Evolutionary conservation across 208 protist genomes (phyloP).

Genomic region (Porcisia hertigi): DNA sequence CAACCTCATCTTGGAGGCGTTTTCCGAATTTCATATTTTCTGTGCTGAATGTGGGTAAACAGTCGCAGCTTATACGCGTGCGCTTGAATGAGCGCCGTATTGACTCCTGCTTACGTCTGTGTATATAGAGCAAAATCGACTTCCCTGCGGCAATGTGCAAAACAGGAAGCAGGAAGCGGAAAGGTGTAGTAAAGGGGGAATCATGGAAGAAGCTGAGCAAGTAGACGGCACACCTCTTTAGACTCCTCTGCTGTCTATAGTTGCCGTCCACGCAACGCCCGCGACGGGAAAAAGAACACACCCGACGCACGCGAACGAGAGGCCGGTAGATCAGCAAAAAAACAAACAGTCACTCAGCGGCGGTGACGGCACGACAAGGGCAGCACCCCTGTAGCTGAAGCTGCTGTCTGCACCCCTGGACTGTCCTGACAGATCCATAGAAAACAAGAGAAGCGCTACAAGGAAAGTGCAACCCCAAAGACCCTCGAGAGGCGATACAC

Average conservation of each 20-base stretch:
- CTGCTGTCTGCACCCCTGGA: neutral
- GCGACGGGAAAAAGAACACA: neutral
- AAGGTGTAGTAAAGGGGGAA: neutral
- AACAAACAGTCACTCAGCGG: neutral
- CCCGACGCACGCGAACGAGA: neutral
- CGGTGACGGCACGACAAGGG: neutral
- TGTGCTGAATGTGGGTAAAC: neutral
- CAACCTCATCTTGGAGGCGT: constrained; percentile 82
- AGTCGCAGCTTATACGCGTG: neutral
- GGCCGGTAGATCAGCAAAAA: neutral
- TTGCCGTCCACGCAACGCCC: neutral
- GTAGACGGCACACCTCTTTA: no score
- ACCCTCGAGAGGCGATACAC: neutral
- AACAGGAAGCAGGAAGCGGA: neutral
- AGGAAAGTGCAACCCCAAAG: no score
- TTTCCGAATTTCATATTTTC: constrained; percentile 90
- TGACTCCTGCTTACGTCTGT: neutral
- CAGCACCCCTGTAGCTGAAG: neutral
- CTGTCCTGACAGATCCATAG: neutral
- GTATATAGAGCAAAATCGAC: neutral
- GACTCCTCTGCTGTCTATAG: neutral
- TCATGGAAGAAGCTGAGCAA: no score
- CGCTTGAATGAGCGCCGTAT: neutral
- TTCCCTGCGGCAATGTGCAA: neutral
- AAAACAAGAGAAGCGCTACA: neutral